Conservation (phyloP, 2,329 filamentous ascomycete species). For the Sporothrix euskadiensis region DNA sequence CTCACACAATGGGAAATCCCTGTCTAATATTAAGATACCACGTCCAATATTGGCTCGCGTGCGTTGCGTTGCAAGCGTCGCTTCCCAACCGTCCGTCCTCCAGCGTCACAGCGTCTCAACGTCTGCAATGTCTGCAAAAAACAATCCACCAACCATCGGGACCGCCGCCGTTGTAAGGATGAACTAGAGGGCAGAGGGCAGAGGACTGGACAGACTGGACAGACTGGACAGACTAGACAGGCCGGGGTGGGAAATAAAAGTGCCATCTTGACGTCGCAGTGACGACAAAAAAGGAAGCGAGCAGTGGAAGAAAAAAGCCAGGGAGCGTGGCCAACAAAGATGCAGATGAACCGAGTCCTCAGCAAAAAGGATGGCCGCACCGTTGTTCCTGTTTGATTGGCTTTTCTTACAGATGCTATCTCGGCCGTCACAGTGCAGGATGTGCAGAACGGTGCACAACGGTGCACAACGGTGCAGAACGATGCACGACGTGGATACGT, state of each 20-base stretch:
- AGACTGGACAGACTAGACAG: too few species aligned
- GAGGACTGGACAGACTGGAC: too few species aligned
- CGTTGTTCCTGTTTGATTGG: background rate
- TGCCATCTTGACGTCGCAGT: background rate
- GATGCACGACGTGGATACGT: too few species aligned
- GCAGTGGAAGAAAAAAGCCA: background rate
- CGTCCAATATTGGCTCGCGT: constrained; percentile 13
- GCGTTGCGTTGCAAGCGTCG: background rate
- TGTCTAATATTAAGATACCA: background rate
- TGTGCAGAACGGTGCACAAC: background rate
- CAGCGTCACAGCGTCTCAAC: background rate
- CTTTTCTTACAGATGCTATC: background rate
- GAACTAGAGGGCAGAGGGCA: background rate
- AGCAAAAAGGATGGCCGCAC: background rate
- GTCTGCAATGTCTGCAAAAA: too few species aligned
- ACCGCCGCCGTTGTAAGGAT: background rate
- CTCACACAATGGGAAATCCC: background rate
- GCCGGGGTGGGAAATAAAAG: background rate
- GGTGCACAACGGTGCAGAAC: too few species aligned
- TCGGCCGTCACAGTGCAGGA: background rate
- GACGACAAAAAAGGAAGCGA: background rate
- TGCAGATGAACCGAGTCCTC: background rate
- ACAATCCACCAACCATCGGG: constrained; percentile 5
- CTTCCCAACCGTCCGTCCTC: background rate
- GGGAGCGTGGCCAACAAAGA: background rate